Percentiles rank a stretch among this genome's conserved stretches.
Conservation (phyloP, 2,329 filamentous ascomycete species). For the Xylaria multiplex region DNA sequence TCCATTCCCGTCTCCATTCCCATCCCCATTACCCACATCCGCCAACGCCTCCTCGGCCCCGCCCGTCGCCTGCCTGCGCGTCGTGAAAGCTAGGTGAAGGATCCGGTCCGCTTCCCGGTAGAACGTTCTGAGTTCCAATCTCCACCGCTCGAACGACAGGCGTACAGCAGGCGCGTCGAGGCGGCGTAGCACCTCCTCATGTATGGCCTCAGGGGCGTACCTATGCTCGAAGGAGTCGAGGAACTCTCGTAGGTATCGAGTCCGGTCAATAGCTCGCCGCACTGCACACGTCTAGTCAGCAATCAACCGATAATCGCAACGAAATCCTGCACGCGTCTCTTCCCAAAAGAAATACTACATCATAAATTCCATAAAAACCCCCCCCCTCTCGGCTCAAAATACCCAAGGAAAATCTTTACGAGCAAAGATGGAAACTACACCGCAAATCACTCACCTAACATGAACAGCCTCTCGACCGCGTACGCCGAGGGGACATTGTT, state of each 20-base stretch:
- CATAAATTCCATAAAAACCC: too few species aligned
- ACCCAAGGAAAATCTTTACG: too few species aligned
- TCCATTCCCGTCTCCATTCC: not conserved
- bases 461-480: constrained; percentile 7
- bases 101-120: not conserved
- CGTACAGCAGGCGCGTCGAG: not conserved
- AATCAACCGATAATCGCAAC: too few species aligned
- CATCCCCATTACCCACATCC: not conserved
- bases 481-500: constrained; percentile 16
- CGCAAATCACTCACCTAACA: constrained; percentile 20
- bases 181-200: not conserved
- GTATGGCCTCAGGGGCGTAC: not conserved
- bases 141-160: not conserved
- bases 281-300: not conserved
- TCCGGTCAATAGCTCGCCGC: not conserved
- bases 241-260: not conserved
- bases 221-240: not conserved
- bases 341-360: too few species aligned
- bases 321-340: not conserved
- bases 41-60: not conserved
- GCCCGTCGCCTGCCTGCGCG: not conserved
- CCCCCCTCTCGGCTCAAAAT: too few species aligned
- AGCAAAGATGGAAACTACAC: not conserved
- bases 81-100: not conserved
- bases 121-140: fast-evolving